phyloP scores from a whole-genome alignment of 2,329 filamentous ascomycete species.

The Venturia carpophila region DNA sequence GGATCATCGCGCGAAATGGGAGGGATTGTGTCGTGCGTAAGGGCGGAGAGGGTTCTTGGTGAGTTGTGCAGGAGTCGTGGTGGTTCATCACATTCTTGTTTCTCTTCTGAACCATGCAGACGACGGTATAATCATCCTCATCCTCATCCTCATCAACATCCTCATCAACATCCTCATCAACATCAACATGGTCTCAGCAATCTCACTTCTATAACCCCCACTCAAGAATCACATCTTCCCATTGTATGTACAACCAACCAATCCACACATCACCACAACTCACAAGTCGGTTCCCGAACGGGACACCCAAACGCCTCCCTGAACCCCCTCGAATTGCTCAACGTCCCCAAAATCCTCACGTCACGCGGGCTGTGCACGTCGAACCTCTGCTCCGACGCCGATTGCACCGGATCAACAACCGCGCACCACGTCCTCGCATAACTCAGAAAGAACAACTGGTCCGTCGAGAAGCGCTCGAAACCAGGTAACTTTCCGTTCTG shows the following conservation, averaged over 20 bases:
- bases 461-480: constrained; percentile 53
- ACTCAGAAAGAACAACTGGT: constrained; percentile 62
- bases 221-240: no score
- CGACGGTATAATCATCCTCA: no score
- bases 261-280: constrained; percentile 50
- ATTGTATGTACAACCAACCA: not conserved
- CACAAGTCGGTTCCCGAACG: constrained; percentile 58
- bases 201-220: no score
- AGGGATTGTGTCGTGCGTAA: no score
- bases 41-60: no score
- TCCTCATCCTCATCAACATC: no score
- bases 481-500: constrained; percentile 33
- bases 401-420: constrained; percentile 36
- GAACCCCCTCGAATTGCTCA: constrained; percentile 62
- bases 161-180: no score
- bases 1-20: no score
- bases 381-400: not conserved
- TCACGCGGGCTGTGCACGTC: constrained; percentile 45
- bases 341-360: constrained; percentile 51
- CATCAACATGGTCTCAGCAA: no score
- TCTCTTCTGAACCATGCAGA: no score
- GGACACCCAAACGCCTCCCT: constrained; percentile 59
- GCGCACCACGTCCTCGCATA: constrained; percentile 61
- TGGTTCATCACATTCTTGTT: no score
- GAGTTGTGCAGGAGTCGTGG: no score